A percentile compares a stretch with the other conserved stretches of the same genome.
Conservation (phyloP, 805 yeast genomes). For the Metschnikowia koreensis region DNA sequence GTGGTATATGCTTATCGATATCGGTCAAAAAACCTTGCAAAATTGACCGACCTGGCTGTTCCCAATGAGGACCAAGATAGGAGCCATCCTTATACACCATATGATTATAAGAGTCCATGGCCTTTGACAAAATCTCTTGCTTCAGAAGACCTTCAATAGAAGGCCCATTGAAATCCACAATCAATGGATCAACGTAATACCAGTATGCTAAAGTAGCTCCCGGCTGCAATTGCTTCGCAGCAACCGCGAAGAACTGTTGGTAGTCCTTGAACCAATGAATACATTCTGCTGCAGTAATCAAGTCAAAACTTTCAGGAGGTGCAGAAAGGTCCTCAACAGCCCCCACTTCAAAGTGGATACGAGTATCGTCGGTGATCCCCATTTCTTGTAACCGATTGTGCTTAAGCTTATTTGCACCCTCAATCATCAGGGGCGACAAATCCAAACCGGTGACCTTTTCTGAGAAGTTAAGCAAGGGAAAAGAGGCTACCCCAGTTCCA, state of each 20-base stretch:
- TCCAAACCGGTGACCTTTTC: constrained; percentile 46
- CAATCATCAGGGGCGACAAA: constrained; percentile 46
- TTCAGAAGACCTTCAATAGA: constrained; percentile 8
- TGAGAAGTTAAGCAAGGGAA: constrained; percentile 41
- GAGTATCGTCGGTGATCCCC: constrained; percentile 23
- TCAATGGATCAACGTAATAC: constrained; percentile 29
- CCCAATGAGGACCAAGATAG: constrained; percentile 73
- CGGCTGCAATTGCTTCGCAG: constrained; percentile 14
- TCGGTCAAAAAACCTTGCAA: constrained; percentile 46
- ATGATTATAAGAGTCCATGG: constrained; percentile 31
- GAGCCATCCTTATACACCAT: constrained; percentile 43
- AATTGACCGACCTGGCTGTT: constrained; percentile 71
- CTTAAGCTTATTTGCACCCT: constrained; percentile 36
- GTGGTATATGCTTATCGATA: constrained; percentile 44
- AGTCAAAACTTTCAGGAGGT: constrained; percentile 15
- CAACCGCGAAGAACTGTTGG: constrained; percentile 14
- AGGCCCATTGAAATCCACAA: constrained; percentile 27
- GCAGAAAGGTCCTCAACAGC: constrained; percentile 33
- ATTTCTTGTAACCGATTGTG: constrained; percentile 24
- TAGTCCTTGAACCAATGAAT: constrained; percentile 23
- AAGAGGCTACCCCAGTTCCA: constrained; percentile 53
- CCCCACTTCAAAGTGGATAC: constrained; percentile 32
- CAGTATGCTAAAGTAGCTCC: constrained; percentile 22
- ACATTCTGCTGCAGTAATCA: constrained; percentile 21
- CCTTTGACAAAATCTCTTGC: constrained; percentile 19